A percentile compares a stretch with the other conserved stretches of the same genome.
These are phyloP conservation scores for Zygotorulaspora chibaensis DNA, from an alignment of 805 yeast genomes.

Conservation along the genomic window DNA sequence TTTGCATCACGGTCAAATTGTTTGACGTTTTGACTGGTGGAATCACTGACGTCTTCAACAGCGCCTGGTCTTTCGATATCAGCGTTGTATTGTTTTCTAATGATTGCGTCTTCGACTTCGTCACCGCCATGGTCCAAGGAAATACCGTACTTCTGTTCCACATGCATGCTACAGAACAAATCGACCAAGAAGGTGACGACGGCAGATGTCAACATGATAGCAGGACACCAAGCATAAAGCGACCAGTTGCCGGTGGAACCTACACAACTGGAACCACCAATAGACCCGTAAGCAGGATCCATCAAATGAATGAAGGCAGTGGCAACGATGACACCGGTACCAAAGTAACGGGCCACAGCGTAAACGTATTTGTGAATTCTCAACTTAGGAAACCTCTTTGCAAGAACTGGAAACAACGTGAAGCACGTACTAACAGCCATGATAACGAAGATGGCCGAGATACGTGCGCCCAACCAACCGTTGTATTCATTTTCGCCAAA, in stretches of 20 bases:
- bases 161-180: slow-evolving; percentile 39
- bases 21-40: neutral
- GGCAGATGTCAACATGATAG: slow-evolving; percentile 41
- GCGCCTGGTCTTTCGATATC: slow-evolving; percentile 1
- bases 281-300: slow-evolving; percentile 44
- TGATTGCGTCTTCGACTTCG: slow-evolving; percentile 16
- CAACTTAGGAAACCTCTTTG: slow-evolving; percentile 39
- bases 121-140: slow-evolving; percentile 25
- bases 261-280: slow-evolving; percentile 35
- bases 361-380: slow-evolving; percentile 40
- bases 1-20: slow-evolving; percentile 1
- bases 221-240: slow-evolving; percentile 45
- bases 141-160: slow-evolving; percentile 36
- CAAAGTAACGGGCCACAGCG: slow-evolving; percentile 44
- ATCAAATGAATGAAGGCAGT: slow-evolving; percentile 70
- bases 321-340: slow-evolving; percentile 74
- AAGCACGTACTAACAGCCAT: slow-evolving; percentile 46
- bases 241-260: slow-evolving; percentile 44
- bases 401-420: slow-evolving; percentile 43
- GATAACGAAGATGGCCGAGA: slow-evolving; percentile 60
- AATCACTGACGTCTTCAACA: neutral
- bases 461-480: slow-evolving; percentile 44
- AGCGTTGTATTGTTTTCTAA: slow-evolving; percentile 4
- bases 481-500: slow-evolving; percentile 40
- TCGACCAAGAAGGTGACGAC: slow-evolving; percentile 41